These are phyloP conservation scores for Podospora appendiculata DNA, from an alignment of 495 filamentous ascomycete genomes.

Conservation along the genomic window DNA sequence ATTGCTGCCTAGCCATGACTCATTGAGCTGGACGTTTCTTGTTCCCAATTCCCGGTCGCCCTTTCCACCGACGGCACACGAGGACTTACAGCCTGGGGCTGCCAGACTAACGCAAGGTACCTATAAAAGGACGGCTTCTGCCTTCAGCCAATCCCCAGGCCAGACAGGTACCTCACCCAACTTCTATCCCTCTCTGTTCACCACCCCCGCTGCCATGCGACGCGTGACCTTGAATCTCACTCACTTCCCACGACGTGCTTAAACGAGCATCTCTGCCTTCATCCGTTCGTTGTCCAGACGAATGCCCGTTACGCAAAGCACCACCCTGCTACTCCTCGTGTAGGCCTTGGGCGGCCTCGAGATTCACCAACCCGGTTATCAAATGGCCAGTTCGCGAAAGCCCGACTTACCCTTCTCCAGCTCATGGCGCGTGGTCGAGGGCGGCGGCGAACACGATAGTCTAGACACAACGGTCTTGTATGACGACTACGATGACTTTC, in stretches of 20 bases:
- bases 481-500: constrained; percentile 29
- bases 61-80: too few species aligned
- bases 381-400: constrained; percentile 4
- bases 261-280: too few species aligned
- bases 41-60: too few species aligned
- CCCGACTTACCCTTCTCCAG: constrained; percentile 27
- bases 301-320: too few species aligned
- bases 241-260: too few species aligned
- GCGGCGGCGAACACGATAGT: constrained; percentile 41
- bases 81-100: too few species aligned
- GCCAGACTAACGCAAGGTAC: background rate
- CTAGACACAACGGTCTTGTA: constrained; percentile 38
- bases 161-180: too few species aligned
- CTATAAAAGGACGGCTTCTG: constrained; percentile 10
- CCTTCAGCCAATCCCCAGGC: constrained; percentile 1
- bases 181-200: background rate
- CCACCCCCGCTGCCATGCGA: constrained; percentile 4
- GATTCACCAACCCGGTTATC: background rate
- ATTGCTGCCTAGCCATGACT: too few species aligned
- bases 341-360: too few species aligned
- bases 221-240: constrained; percentile 1
- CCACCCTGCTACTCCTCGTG: too few species aligned
- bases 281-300: too few species aligned
- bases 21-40: too few species aligned
- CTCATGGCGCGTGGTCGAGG: constrained; percentile 45